Evolutionary conservation across 768 basidiomycete genomes (phyloP), one percentile per base, ranked within the genome.

Genomic region (Xerocomus brunneocitrinus): DNA sequence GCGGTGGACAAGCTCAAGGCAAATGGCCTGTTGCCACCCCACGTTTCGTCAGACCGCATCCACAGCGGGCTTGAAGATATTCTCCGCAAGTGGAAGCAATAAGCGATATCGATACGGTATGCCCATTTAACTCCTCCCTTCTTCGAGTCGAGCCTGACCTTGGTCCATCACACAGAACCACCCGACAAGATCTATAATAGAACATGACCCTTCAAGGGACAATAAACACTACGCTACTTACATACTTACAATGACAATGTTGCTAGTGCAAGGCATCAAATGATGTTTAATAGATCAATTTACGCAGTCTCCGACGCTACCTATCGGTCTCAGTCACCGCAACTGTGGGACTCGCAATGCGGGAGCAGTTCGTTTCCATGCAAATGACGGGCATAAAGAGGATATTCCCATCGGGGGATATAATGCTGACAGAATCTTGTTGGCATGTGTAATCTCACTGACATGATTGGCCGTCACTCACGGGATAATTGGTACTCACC

Each of bases 1-100:
- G 59, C 65, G 6, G 54, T 67, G 1, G 67, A 67, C 34, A 56
- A 54, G 38, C 58, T 71, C 51, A 65, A 47, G 50, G 49, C 46
- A 7, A 50, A 53, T 5, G 54, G 35, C 40, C 27, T 62, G 44
- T 41, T 70, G 42, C 56, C 51, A 24, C 34, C 54, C 7, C 56
- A 59, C 27, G 34, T 67, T 27, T 57, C 64, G 39, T 49, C 63
- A 8, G 56, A 59, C 32, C 40, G 24, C 45, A 57, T 69, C 49
- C 63, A 41, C 35, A 49, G 49, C 32, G 62, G 58, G 14, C 63
- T 66, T 27, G 64, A 67, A 49, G 62, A 59, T 12, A 41, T 67
- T 8, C 48, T 70, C 35, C 55, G 57, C 45, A 53, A 49, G 50
- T 62, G 64, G 66, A 66, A 56, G 45, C 22, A 40, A 50, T 70